Conservation (phyloP, 1,284 basidiomycete species). For the Athelia psychrophila region DNA sequence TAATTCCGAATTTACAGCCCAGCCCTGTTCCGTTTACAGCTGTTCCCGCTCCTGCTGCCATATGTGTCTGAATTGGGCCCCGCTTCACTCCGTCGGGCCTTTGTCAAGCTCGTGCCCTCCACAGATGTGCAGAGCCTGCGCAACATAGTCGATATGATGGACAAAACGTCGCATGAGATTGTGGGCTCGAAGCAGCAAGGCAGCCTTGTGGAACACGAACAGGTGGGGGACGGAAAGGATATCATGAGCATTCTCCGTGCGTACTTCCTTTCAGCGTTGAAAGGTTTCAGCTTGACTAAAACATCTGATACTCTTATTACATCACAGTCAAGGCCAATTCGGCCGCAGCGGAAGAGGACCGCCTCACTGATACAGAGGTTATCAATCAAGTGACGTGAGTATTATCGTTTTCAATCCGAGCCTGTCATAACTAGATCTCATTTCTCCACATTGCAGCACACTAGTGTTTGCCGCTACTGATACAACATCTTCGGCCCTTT, state of each 20-base stretch:
- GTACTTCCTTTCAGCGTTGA: no score
- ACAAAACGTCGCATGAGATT: slow-evolving; percentile 34
- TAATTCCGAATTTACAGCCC: background rate
- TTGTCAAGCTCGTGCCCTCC: slow-evolving; percentile 33
- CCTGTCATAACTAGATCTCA: background rate
- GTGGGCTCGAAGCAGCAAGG: slow-evolving; percentile 37
- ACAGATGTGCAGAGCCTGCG: slow-evolving; percentile 21
- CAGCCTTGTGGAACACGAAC: no score
- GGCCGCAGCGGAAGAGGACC: slow-evolving; percentile 24
- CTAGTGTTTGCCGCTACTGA: slow-evolving; percentile 46
- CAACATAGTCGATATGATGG: slow-evolving; percentile 35
- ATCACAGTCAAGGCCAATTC: slow-evolving; percentile 36
- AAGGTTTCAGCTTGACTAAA: no score
- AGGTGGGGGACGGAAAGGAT: no score
- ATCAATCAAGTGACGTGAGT: slow-evolving; percentile 47
- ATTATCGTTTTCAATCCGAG: background rate
- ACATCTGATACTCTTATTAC: no score
- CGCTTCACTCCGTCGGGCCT: slow-evolving; percentile 29
- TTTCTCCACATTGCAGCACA: slow-evolving; percentile 21
- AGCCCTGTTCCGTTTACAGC: slow-evolving; percentile 8
- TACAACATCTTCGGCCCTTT: slow-evolving; percentile 37
- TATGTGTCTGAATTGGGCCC: slow-evolving; percentile 30
- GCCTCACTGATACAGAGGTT: slow-evolving; percentile 37
- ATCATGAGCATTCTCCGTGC: no score
- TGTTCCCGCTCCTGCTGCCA: slow-evolving; percentile 27